These are phyloP conservation scores for Styphnolobium japonicum DNA, from an alignment of 306 rosid species.

Conservation along the genomic window DNA sequence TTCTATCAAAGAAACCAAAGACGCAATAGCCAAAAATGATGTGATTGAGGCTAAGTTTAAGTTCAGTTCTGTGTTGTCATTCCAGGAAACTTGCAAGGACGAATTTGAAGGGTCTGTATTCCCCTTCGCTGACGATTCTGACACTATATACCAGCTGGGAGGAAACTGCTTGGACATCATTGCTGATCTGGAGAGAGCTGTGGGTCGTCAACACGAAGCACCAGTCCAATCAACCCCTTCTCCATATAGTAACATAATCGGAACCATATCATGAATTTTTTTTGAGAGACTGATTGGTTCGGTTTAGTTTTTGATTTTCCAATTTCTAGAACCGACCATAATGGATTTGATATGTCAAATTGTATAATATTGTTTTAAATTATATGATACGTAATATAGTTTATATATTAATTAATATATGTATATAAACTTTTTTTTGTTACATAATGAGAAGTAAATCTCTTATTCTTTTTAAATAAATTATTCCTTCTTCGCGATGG, in stretches of 20 bases:
- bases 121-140: neutral
- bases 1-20: slow-evolving; percentile 12
- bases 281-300: neutral
- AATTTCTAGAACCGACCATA: neutral
- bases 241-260: neutral
- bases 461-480: too few species aligned
- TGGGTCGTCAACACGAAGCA: neutral
- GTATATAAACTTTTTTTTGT: too few species aligned
- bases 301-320: neutral
- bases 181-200: neutral
- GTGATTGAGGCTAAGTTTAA: neutral
- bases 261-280: neutral
- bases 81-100: slow-evolving; percentile 21
- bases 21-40: neutral
- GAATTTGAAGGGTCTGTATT: neutral
- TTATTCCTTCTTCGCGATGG: too few species aligned
- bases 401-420: too few species aligned
- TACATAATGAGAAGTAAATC: too few species aligned
- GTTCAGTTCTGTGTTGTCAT: slow-evolving; percentile 18
- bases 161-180: slow-evolving; percentile 32
- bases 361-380: too few species aligned
- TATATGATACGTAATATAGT: neutral
- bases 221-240: neutral
- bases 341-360: neutral
- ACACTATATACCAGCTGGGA: slow-evolving; percentile 12